Evolutionary conservation across 2,329 filamentous ascomycete genomes (phyloP).

Genomic region (Aciculosporium take): DNA sequence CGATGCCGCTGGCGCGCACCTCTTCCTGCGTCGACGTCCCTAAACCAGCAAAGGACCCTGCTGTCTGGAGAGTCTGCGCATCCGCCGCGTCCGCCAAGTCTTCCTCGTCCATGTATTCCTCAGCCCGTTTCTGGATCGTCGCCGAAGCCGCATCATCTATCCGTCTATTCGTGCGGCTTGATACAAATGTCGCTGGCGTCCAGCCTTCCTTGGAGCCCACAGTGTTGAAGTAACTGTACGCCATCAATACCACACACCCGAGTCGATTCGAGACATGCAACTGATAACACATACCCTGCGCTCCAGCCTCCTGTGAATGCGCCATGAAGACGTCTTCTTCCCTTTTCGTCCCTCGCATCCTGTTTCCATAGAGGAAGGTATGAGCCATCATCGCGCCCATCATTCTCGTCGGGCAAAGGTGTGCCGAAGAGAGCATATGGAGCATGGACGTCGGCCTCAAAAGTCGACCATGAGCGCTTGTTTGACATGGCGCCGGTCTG

Average conservation of each 20-base stretch:
- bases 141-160: constrained; percentile 40
- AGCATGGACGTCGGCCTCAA: constrained; percentile 61
- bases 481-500: constrained; percentile 43
- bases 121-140: constrained; percentile 47
- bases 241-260: background rate
- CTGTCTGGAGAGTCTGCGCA: constrained; percentile 57
- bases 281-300: constrained; percentile 56
- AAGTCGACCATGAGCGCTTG: constrained; percentile 67
- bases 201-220: constrained; percentile 98
- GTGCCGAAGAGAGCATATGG: constrained; percentile 74
- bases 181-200: constrained; percentile 84
- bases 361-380: constrained; percentile 97
- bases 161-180: constrained; percentile 65
- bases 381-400: constrained; percentile 74
- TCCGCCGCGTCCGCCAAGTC: constrained; percentile 80
- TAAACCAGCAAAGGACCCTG: constrained; percentile 59
- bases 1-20: constrained; percentile 37
- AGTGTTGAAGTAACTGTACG: constrained; percentile 81
- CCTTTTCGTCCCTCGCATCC: constrained; percentile 85
- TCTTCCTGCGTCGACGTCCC: constrained; percentile 49
- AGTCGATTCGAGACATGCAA: background rate
- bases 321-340: constrained; percentile 80
- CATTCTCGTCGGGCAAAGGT: constrained; percentile 65
- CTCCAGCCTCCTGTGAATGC: constrained; percentile 95
- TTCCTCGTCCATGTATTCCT: constrained; percentile 98